Conservation (phyloP, 73 alveolate genomes). For the Diophrys sp. region DNA sequence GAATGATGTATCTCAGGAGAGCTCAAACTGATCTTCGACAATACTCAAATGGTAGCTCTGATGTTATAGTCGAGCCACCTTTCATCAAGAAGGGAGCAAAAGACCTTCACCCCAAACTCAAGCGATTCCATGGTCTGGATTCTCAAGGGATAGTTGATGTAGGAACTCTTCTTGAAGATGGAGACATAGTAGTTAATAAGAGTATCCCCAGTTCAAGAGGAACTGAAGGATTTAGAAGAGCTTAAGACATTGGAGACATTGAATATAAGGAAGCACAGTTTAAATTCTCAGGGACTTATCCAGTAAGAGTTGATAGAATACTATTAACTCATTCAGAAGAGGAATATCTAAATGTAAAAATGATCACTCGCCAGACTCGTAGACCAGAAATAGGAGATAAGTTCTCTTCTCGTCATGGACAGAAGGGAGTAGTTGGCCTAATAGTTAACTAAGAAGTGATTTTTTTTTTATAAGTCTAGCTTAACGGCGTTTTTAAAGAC, state of each 20-base stretch:
- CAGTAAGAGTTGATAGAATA: slow-evolving; percentile 91
- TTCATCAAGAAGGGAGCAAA: slow-evolving; percentile 1
- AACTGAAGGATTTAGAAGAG: slow-evolving; percentile 36
- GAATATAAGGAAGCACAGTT: slow-evolving; percentile 44
- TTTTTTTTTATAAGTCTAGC: too few relatives aligned
- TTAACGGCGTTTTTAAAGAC: too few relatives aligned
- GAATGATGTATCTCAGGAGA: slow-evolving; percentile 79
- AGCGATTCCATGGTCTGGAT: slow-evolving; percentile 91
- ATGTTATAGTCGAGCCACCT: slow-evolving; percentile 53
- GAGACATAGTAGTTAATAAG: slow-evolving; percentile 89
- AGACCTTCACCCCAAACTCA: slow-evolving; percentile 39
- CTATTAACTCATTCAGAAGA: slow-evolving; percentile 71
- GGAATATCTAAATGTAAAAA: slow-evolving; percentile 72
- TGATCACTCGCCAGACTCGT: slow-evolving; percentile 87
- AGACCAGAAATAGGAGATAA: slow-evolving; percentile 99
- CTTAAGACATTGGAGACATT: slow-evolving; percentile 7
- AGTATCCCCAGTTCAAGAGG: slow-evolving; percentile 58
- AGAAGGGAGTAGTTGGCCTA: slow-evolving; percentile 99
- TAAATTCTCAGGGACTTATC: slow-evolving; percentile 63
- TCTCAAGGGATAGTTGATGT: slow-evolving; percentile 88
- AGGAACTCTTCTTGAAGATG: slow-evolving; percentile 76
- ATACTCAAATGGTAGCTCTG: slow-evolving; percentile 72
- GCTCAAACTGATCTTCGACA: slow-evolving; percentile 56
- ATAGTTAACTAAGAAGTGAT: too few relatives aligned
- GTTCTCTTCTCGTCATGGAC: slow-evolving; percentile 97